Evolutionary conservation across 2,329 filamentous ascomycete genomes (phyloP).

Genomic region (Diaporthe aspalathi): DNA sequence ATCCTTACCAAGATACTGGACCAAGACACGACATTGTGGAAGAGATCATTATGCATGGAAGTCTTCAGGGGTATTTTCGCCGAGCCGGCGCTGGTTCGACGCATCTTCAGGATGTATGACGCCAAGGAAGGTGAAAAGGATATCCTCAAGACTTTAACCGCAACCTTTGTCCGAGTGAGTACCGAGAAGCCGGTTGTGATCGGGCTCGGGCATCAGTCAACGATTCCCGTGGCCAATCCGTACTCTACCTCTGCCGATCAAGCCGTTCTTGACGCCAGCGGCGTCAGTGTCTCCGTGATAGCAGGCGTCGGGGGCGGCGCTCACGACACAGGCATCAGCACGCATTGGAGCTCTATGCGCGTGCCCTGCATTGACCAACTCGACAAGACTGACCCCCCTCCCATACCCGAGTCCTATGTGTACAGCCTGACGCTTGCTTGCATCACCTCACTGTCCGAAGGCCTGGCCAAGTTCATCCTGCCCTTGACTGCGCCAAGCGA

Average conservation of each 20-base stretch:
- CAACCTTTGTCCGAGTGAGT: conserved; percentile 90
- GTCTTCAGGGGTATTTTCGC: conserved; percentile 87
- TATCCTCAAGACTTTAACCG: conserved; percentile 84
- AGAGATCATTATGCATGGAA: conserved; percentile 89
- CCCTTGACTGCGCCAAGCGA: conserved; percentile 89
- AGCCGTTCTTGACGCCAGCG: conserved; percentile 88
- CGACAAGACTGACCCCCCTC: conserved; percentile 87
- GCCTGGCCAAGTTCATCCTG: conserved; percentile 90
- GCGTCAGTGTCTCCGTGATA: conserved; percentile 84
- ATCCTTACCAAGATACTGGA: conserved; percentile 89
- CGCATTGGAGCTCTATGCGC: conserved; percentile 88
- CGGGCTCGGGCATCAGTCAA: conserved; percentile 89
- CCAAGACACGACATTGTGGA: conserved; percentile 87
- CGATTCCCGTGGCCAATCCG: conserved; percentile 75
- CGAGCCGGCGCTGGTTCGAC: conserved; percentile 80
- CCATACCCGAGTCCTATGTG: conserved; percentile 90
- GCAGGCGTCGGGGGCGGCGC: conserved; percentile 75
- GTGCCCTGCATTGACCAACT: conserved; percentile 93
- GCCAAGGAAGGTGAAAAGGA: conserved; percentile 76
- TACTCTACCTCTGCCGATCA: conserved; percentile 76
- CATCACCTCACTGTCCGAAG: conserved; percentile 90
- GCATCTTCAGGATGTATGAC: conserved; percentile 86
- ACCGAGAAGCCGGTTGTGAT: conserved; percentile 92
- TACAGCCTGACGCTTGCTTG: conserved; percentile 91
- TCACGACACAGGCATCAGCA: conserved; percentile 82